phyloP scores from a whole-genome alignment of 345 rosid genomes.

The Dimocarpus longan region DNA sequence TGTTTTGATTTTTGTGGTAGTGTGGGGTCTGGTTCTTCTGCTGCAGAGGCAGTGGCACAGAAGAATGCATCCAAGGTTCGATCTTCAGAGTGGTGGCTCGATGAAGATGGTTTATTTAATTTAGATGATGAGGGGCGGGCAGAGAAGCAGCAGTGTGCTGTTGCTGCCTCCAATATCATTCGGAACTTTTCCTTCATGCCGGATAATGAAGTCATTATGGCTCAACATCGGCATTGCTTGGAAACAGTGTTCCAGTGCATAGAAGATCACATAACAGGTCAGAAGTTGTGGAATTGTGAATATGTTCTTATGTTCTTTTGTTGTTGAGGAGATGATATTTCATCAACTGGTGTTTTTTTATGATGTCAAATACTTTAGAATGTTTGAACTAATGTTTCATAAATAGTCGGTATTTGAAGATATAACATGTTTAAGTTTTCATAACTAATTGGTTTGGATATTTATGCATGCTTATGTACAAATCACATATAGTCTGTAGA shows the following conservation, averaged over 20 bases:
- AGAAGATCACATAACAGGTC: slow-evolving; percentile 76
- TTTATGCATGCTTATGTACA: not conserved
- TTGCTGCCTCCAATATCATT: slow-evolving; percentile 89
- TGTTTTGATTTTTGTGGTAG: slow-evolving; percentile 35
- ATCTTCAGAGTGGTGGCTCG: slow-evolving; percentile 79
- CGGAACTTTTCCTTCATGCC: slow-evolving; percentile 99
- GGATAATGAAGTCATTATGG: slow-evolving; percentile 91
- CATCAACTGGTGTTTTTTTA: not conserved
- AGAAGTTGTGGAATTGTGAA: slow-evolving; percentile 11
- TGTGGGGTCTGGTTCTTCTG: slow-evolving; percentile 43
- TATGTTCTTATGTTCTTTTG: not conserved
- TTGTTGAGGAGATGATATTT: not conserved
- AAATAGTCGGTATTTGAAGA: not conserved
- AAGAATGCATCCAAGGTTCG: slow-evolving; percentile 53
- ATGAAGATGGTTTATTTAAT: slow-evolving; percentile 91
- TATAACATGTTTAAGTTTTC: not conserved
- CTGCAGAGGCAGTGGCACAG: slow-evolving; percentile 42
- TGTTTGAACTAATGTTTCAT: not conserved
- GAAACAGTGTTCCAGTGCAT: slow-evolving; percentile 95
- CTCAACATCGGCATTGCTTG: slow-evolving; percentile 96
- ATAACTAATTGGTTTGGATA: not conserved
- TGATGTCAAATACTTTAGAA: not conserved
- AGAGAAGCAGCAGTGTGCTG: slow-evolving; percentile 90
- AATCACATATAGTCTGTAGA: not conserved
- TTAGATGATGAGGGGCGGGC: slow-evolving; percentile 89